These are phyloP conservation scores for Komagataella pseudopastoris DNA, from an alignment of 805 yeast genomes.

Conservation along the genomic window DNA sequence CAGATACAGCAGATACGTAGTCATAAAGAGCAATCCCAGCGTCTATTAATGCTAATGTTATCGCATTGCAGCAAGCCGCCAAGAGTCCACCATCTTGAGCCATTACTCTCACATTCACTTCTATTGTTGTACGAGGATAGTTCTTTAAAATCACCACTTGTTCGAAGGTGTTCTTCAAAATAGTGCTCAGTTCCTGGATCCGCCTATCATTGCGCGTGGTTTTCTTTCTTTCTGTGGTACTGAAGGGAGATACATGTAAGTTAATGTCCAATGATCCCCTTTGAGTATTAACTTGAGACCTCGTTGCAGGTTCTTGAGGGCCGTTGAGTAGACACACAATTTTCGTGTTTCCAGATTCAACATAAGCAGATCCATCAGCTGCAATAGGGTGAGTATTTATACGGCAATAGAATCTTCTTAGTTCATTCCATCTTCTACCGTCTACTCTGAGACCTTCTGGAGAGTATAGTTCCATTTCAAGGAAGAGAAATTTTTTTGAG, in stretches of 20 bases:
- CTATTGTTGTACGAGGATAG: conserved; percentile 77
- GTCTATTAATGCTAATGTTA: conserved; percentile 81
- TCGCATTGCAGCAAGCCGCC: conserved; percentile 70
- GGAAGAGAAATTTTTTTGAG: neutral
- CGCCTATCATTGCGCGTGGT: conserved; percentile 57
- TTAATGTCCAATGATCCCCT: conserved; percentile 53
- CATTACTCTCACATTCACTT: conserved; percentile 60
- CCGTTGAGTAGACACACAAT: conserved; percentile 79
- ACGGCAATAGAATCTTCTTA: conserved; percentile 67
- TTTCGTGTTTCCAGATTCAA: conserved; percentile 87
- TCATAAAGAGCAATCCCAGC: conserved; percentile 95
- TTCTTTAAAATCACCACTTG: conserved; percentile 62
- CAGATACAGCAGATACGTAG: conserved; percentile 67
- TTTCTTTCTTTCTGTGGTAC: conserved; percentile 64
- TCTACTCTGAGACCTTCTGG: conserved; percentile 92
- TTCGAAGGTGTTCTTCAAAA: conserved; percentile 56
- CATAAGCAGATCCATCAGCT: conserved; percentile 84
- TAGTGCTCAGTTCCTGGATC: conserved; percentile 50
- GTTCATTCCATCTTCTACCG: conserved; percentile 92
- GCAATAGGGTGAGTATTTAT: conserved; percentile 81
- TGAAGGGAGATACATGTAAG: conserved; percentile 68
- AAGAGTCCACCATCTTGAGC: conserved; percentile 86
- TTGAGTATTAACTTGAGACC: conserved; percentile 35
- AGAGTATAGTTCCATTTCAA: conserved; percentile 61
- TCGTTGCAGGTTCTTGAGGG: conserved; percentile 67